Evolutionary conservation across 192 early-diverging fungal genomes (phyloP).

Genomic region (Powellomyces hirtus): DNA sequence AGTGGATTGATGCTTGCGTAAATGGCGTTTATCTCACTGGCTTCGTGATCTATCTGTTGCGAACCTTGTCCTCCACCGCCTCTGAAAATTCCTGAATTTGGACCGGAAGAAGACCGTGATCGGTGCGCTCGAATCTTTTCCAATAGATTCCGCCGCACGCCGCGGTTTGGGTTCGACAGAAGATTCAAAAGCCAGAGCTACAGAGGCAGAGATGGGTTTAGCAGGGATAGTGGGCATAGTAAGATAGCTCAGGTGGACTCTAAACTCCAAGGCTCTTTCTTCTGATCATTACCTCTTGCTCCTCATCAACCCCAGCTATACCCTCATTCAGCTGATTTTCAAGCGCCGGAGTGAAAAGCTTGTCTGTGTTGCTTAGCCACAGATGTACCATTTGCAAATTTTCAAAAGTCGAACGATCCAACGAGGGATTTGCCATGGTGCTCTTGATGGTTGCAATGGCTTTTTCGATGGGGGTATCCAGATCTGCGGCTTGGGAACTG

Average conservation of each 20-base stretch:
- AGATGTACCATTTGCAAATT: background rate
- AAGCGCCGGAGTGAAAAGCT: constrained; percentile 11
- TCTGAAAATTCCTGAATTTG: background rate
- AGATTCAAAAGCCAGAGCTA: constrained; percentile 5
- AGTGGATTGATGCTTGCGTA: background rate
- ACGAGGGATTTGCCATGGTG: constrained; percentile 31
- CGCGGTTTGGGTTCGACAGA: background rate
- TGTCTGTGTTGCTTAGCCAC: constrained; percentile 15
- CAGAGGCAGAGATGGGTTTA: background rate
- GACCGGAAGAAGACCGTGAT: constrained; percentile 4
- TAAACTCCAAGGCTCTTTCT: no score
- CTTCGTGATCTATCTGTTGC: no score
- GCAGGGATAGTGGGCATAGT: no score
- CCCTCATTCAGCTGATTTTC: constrained; percentile 10
- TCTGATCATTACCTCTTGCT: constrained; percentile 7
- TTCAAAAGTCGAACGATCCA: constrained; percentile 21
- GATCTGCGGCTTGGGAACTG: constrained; percentile 27
- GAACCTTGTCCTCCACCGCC: background rate
- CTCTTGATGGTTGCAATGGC: constrained; percentile 29
- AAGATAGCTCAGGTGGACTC: no score
- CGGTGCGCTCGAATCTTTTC: background rate
- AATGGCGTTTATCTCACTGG: background rate
- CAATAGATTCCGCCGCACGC: background rate
- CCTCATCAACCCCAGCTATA: constrained; percentile 9
- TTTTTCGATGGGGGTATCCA: constrained; percentile 45